These are phyloP conservation scores for Penstemon barbatus DNA, from an alignment of 257 asterid genomes.

Conservation along the genomic window DNA sequence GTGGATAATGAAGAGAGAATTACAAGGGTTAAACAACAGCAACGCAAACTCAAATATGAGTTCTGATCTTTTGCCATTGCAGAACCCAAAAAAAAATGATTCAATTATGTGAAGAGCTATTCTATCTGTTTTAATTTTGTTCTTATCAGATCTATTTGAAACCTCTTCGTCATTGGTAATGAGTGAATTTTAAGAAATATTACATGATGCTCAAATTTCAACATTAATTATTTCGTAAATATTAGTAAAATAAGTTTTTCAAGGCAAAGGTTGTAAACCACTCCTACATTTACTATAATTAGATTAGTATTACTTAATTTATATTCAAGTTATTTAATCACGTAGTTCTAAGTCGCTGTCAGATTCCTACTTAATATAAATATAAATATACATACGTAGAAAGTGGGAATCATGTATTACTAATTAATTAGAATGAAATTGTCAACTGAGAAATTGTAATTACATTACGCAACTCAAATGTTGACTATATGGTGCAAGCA, in stretches of 20 bases:
- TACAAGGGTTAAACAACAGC: slow-evolving; percentile 36
- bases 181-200: slow-evolving; percentile 23
- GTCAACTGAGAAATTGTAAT: too few relatives aligned
- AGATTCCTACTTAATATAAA: background rate
- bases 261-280: slow-evolving; percentile 14
- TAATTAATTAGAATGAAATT: too few relatives aligned
- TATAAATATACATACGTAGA: too few relatives aligned
- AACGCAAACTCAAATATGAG: slow-evolving; percentile 35
- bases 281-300: background rate
- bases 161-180: slow-evolving; percentile 13
- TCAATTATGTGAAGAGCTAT: background rate
- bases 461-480: too few relatives aligned
- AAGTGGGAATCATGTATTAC: too few relatives aligned
- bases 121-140: background rate
- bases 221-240: background rate
- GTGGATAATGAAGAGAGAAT: slow-evolving; percentile 47
- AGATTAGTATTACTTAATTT: background rate
- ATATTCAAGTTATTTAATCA: background rate
- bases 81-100: background rate
- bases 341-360: background rate
- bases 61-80: slow-evolving; percentile 43
- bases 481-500: too few relatives aligned
- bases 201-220: slow-evolving; percentile 23
- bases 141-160: slow-evolving; percentile 5
- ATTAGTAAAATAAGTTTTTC: slow-evolving; percentile 1